These are phyloP conservation scores for Ganoderma meredithae DNA, from an alignment of 1,284 basidiomycete genomes.

Conservation along the genomic window DNA sequence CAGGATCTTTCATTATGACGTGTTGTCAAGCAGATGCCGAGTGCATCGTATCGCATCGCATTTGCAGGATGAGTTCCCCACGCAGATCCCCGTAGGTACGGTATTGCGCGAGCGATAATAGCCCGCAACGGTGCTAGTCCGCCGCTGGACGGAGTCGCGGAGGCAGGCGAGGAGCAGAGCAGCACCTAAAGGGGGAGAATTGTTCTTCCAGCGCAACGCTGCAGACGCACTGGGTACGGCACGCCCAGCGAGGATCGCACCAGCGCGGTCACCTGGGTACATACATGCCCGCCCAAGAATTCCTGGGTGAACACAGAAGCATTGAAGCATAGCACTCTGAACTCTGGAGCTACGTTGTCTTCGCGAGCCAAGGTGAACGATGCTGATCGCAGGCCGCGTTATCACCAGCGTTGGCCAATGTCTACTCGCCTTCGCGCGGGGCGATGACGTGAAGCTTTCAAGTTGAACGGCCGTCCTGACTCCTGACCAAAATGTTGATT, in stretches of 20 bases:
- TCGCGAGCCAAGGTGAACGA: not conserved
- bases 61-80: too few species aligned
- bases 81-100: not conserved
- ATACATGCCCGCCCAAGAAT: not conserved
- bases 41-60: not conserved
- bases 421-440: too few species aligned
- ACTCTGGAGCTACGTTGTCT: not conserved
- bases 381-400: constrained; percentile 3
- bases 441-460: not conserved
- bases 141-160: too few species aligned
- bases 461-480: too few species aligned
- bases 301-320: not conserved
- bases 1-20: too few species aligned
- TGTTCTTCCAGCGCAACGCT: not conserved
- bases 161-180: too few species aligned
- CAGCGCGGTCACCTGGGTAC: not conserved
- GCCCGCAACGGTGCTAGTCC: not conserved
- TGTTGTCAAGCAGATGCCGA: not conserved
- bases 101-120: not conserved
- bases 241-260: not conserved
- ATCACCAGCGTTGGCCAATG: not conserved
- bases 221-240: not conserved
- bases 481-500: too few species aligned
- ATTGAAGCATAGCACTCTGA: not conserved
- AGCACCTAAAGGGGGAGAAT: not conserved